phyloP scores from a whole-genome alignment of 371 early-diverging fungal species.

The Mucor plumbeus region DNA sequence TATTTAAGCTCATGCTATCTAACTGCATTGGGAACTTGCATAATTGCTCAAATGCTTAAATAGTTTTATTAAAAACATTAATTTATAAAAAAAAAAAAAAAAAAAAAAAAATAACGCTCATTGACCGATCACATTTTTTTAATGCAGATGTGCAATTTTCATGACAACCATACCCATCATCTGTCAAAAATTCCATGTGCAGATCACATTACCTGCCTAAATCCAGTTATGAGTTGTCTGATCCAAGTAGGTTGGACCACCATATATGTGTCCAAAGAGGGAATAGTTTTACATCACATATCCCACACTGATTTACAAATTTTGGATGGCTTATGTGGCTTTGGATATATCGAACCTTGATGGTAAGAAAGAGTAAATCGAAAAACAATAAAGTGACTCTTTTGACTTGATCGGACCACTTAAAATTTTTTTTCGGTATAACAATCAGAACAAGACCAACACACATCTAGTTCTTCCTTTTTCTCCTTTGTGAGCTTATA shows the following conservation, averaged over 20 bases:
- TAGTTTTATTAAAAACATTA: too few species aligned
- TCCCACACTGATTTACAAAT: background rate
- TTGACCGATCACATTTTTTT: background rate
- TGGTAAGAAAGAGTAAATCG: too few species aligned
- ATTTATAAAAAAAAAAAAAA: too few species aligned
- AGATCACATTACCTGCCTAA: background rate
- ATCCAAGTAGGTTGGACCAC: background rate
- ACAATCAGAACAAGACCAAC: conserved; percentile 7
- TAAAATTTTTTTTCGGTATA: conserved; percentile 28
- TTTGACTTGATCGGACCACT: conserved; percentile 9
- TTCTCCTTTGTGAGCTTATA: conserved; percentile 28
- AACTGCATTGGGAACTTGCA: background rate
- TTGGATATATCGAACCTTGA: background rate
- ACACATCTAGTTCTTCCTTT: conserved; percentile 16
- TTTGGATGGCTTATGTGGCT: conserved; percentile 16
- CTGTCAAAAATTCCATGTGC: background rate
- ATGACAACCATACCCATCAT: background rate
- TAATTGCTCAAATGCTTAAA: background rate
- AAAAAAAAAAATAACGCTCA: background rate
- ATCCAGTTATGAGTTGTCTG: background rate
- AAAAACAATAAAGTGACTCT: background rate
- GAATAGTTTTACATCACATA: too few species aligned
- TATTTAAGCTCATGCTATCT: background rate
- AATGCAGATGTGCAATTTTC: background rate
- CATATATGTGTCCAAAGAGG: too few species aligned